Evolutionary conservation across 495 filamentous ascomycete genomes (phyloP), one percentile per base, ranked within the genome.

Genomic region (Echria macrotheca): DNA sequence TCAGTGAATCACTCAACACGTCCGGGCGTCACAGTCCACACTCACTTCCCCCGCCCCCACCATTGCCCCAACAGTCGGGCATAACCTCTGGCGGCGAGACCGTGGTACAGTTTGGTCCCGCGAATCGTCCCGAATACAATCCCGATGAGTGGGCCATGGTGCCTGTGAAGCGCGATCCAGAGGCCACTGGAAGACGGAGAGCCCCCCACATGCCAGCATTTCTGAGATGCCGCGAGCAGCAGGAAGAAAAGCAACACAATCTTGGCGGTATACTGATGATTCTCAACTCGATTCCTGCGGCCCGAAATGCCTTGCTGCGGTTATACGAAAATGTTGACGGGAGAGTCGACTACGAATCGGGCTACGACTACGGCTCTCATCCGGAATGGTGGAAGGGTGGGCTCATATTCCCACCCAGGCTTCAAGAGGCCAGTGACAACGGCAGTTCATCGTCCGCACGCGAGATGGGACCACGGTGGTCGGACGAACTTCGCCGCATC

Each of bases 321-420:
- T n/a, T n/a, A n/a, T n/a, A n/a, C n/a, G n/a, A n/a, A n/a, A n/a
- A n/a, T n/a, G n/a, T n/a, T n/a, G n/a, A n/a, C n/a, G n/a, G n/a
- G n/a, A n/a, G n/a, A n/a, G 74, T 29, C 61, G 71, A 52, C 57
- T 69, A 28, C 47, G 18, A 66, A 24, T 70, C 81, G 9, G 66
- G 70, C 3, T 58, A 57, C 23, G 76, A 83, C 44, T 94, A 93
- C 53, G 85, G 84, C 1, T 68, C 77, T 47, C 74, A 86, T 50
- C 63, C 75, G 7, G 81, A 91, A 18, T 96, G 91, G 91, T 96
- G 91, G 91, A 83, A 81, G 55, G 91, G 90, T 5, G 72, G 76
- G 8, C 52, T 71, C 0, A 85, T 91, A 25, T 69, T 75, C 26
- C 65, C 71, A 2, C 74, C 81, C 21, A 37, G 35, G 15, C 21